Evolutionary conservation across 768 basidiomycete species (phyloP).

Genomic region (Mycena albidolilacea): DNA sequence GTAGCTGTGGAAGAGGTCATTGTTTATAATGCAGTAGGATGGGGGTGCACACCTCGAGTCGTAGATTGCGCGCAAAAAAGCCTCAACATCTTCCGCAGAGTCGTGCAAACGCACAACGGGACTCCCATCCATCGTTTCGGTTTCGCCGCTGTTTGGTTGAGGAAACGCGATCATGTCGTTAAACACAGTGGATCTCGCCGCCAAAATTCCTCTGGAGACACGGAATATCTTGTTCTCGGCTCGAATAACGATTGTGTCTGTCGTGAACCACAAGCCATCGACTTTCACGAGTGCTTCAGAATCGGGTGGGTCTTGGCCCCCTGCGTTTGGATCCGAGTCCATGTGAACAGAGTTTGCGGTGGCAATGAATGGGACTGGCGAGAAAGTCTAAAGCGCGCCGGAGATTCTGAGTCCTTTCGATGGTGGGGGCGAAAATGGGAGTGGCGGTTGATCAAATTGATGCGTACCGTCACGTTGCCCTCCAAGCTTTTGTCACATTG

Average conservation of each 20-base stretch:
- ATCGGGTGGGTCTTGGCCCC: too few relatives aligned
- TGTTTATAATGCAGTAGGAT: not conserved
- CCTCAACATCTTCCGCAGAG: slow-evolving; percentile 7
- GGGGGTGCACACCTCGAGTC: not conserved
- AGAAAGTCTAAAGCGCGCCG: too few relatives aligned
- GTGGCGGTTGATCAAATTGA: too few relatives aligned
- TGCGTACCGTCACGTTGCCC: too few relatives aligned
- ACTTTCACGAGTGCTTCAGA: too few relatives aligned
- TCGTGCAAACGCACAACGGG: not conserved
- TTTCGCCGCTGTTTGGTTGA: not conserved
- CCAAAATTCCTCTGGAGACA: not conserved
- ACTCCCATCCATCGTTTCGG: not conserved
- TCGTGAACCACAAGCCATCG: too few relatives aligned
- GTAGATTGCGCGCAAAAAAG: slow-evolving; percentile 10
- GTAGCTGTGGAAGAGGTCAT: not conserved
- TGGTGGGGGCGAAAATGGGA: too few relatives aligned
- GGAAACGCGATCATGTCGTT: not conserved
- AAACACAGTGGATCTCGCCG: not conserved
- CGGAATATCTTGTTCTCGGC: not conserved
- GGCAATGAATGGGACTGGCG: too few relatives aligned
- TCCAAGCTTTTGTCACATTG: too few relatives aligned
- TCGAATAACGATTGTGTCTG: not conserved
- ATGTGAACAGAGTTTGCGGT: too few relatives aligned
- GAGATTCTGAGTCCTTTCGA: too few relatives aligned
- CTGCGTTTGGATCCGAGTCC: too few relatives aligned